Evolutionary conservation across 805 yeast species (phyloP).

Genomic region (Wickerhamiella kazuoi): DNA sequence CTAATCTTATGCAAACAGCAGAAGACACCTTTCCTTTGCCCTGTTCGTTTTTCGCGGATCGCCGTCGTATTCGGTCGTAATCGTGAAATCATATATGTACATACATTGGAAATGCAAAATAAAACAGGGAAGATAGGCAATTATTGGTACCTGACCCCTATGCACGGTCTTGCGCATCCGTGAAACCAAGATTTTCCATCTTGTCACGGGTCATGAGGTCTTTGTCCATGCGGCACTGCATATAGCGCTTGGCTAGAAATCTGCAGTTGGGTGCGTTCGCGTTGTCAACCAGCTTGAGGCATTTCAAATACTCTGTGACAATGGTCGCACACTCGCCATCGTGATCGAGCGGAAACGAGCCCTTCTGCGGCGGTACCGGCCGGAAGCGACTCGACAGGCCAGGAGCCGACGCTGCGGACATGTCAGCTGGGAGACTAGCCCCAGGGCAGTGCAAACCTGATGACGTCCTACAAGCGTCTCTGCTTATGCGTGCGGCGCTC

Average conservation of each 20-base stretch:
- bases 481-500: too few species aligned
- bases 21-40: too few species aligned
- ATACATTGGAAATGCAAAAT: too few species aligned
- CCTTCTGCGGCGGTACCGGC: constrained; percentile 92
- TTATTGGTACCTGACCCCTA: not conserved
- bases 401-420: constrained; percentile 20
- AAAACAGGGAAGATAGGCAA: too few species aligned
- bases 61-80: too few species aligned
- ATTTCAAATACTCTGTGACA: constrained; percentile 59
- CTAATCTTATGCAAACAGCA: too few species aligned
- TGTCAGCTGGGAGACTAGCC: too few species aligned
- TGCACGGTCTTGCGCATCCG: not conserved
- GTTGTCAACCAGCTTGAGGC: constrained; percentile 61
- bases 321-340: constrained; percentile 59
- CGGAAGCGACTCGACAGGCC: constrained; percentile 16
- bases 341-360: constrained; percentile 91
- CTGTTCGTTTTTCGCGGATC: too few species aligned
- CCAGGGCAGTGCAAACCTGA: too few species aligned
- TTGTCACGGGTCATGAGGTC: constrained; percentile 41
- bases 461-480: too few species aligned
- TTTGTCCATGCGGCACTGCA: constrained; percentile 79
- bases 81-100: too few species aligned
- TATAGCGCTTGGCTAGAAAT: constrained; percentile 58
- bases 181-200: constrained; percentile 39
- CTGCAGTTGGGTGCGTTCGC: constrained; percentile 88